Evolutionary conservation across 129 eudicot species (phyloP).

Genomic region (Lactuca saligna): DNA sequence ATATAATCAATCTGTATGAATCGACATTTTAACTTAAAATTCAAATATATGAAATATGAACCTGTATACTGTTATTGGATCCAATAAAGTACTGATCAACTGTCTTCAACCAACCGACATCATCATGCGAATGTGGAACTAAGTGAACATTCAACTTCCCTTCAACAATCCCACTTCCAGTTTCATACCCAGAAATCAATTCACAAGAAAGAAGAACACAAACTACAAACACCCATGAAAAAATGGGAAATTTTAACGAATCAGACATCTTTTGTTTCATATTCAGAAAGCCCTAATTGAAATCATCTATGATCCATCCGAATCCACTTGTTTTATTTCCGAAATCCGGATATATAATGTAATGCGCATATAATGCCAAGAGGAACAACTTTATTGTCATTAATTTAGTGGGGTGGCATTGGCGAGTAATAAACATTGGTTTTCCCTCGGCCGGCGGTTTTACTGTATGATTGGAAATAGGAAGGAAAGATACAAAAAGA

Average conservation of each 20-base stretch:
- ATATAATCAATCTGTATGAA: neutral
- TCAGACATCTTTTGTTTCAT: conserved; percentile 21
- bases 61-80: conserved; percentile 81
- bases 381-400: conserved; percentile 2
- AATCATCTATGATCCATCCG: conserved; percentile 14
- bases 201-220: conserved; percentile 30
- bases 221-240: conserved; percentile 23
- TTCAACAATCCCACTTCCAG: conserved; percentile 62
- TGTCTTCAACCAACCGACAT: conserved; percentile 97
- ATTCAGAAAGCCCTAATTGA: conserved; percentile 25
- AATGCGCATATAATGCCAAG: conserved; percentile 9
- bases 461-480: conserved; percentile 17
- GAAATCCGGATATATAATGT: conserved; percentile 7
- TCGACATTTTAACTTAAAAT: neutral
- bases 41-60: conserved; percentile 4
- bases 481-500: neutral
- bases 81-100: conserved; percentile 98
- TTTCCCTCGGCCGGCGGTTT: conserved; percentile 33
- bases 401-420: conserved; percentile 24
- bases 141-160: conserved; percentile 90
- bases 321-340: conserved; percentile 12
- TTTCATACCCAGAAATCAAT: conserved; percentile 50
- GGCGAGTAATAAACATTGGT: conserved; percentile 29
- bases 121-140: conserved; percentile 97
- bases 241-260: conserved; percentile 6